Percentiles rank a stretch among this genome's conserved stretches.
Conservation (phyloP, 2,329 filamentous ascomycete genomes). For the Chaetothyriales sp. region DNA sequence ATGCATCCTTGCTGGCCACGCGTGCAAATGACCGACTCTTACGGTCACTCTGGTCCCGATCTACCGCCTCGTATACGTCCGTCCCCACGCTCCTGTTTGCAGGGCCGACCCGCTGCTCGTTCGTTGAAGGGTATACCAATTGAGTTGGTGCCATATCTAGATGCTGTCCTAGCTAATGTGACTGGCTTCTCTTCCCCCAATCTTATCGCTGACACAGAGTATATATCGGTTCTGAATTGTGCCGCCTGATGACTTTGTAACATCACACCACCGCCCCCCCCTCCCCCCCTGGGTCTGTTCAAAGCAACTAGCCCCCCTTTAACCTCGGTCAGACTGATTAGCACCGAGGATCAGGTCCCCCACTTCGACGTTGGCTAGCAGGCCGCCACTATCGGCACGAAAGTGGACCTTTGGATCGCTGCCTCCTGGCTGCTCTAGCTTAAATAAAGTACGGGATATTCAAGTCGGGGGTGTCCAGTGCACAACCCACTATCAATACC, state of each 20-base stretch:
- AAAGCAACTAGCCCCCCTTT: not conserved
- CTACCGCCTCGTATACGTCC: not conserved
- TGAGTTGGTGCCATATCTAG: not conserved
- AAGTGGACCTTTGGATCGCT: not conserved
- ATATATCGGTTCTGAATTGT: not conserved
- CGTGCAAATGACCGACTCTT: not conserved
- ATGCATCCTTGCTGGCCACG: not conserved
- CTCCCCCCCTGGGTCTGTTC: not conserved
- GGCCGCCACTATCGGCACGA: not conserved
- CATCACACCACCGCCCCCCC: not conserved
- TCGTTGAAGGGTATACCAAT: not conserved
- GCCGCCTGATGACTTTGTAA: not conserved
- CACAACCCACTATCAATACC: not conserved
- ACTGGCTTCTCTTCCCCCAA: not conserved
- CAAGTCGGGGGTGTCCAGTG: not conserved
- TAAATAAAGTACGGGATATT: not conserved
- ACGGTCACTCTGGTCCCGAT: not conserved
- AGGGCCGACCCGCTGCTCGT: not conserved
- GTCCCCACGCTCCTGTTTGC: not conserved
- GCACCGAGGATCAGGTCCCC: not conserved
- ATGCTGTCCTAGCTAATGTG: too few species aligned
- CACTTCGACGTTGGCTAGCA: not conserved
- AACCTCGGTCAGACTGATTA: not conserved
- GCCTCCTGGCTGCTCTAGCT: not conserved
- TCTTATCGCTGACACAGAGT: not conserved